Base-by-base conservation (phyloP, 495 filamentous ascomycete species). In the Xylaria bambusicola region DNA sequence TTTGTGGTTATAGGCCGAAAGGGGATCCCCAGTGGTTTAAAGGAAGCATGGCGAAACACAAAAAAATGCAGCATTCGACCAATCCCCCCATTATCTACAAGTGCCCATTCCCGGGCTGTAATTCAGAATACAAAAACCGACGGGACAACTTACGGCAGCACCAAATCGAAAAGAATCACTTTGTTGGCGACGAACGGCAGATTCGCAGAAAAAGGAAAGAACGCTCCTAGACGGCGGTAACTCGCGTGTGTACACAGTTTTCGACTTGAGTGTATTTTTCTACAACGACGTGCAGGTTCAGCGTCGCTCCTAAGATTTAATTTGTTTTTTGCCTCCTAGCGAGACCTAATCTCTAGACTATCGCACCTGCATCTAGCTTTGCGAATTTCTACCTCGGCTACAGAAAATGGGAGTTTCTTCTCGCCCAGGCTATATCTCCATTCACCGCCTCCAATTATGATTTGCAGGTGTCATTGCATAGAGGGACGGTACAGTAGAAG, bases 11-110 rank as follows among this genome's bases (percentile, higher is more conserved):
- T 67, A 74, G 76, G 6, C 78, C 78, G 2, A 77, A 78, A 60
- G 78, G 78, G 12, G 73, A 78, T 48, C 78, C 78, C n/a, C 75
- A 77, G 52, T 81, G 78, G 78, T 81, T 79, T 59, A 76, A 76
- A 52, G 78, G 78, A 18, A 79, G 76, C 65, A 80, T 81, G 78
- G 73, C 77, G 55, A 81, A 81, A 64, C 78, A 81, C 63, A 76
- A 69, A 68, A 80, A 76, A 56, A 70, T 78, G 63, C 71, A 77
- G 59, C 78, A 81, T 66, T 76, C 75, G 52, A 60, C 61, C 2
- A 69, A 62, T 13, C 75, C 76, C 9, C 75, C 75, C 10, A 62
- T 66, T 44, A 79, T 81, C 44, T 81, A 73, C 68, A 73, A 73
- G 60, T 81, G 78, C 50, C 72, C 74, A 0, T 81, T 53, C 18